These are phyloP conservation scores for Penicillium waksmanii DNA, from an alignment of 495 filamentous ascomycete genomes.

Conservation along the genomic window DNA sequence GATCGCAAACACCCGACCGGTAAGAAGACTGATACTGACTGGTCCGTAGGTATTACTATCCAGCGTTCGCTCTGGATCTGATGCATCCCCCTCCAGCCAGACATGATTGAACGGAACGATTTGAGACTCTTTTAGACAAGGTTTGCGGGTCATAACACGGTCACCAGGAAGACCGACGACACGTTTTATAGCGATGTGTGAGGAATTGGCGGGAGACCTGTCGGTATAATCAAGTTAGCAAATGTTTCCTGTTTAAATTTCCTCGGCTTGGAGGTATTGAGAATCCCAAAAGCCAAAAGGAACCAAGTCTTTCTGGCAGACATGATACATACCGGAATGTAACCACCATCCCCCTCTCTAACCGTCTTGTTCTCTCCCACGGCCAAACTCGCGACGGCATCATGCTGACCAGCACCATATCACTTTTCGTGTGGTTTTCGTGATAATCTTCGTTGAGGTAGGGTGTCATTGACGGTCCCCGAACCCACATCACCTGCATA, in stretches of 20 bases:
- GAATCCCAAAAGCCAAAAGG: background rate
- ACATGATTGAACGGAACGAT: conserved; percentile 71
- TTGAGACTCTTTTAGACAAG: conserved; percentile 59
- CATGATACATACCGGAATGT: conserved; percentile 48
- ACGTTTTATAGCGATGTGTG: conserved; percentile 66
- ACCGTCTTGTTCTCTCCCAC: conserved; percentile 44
- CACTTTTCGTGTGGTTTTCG: conserved; percentile 53
- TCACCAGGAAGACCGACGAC: conserved; percentile 74
- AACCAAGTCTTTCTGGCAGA: background rate
- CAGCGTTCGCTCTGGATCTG: conserved; percentile 54
- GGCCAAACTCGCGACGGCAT: conserved; percentile 40
- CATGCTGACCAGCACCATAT: conserved; percentile 55
- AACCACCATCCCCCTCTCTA: conserved; percentile 59
- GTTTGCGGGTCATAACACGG: conserved; percentile 60
- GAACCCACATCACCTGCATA: conserved; percentile 63
- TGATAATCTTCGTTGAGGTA: conserved; percentile 70
- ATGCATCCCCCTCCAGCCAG: conserved; percentile 77
- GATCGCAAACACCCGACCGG: conserved; percentile 64
- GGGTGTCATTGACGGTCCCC: conserved; percentile 76
- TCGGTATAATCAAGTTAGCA: background rate
- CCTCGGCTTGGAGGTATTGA: too few species aligned
- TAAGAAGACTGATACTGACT: conserved; percentile 61
- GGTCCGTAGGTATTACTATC: conserved; percentile 82
- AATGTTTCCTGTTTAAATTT: background rate
- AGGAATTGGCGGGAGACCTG: conserved; percentile 67